phyloP scores from a whole-genome alignment of 345 rosid genomes.

The Noccaea caerulescens region DNA sequence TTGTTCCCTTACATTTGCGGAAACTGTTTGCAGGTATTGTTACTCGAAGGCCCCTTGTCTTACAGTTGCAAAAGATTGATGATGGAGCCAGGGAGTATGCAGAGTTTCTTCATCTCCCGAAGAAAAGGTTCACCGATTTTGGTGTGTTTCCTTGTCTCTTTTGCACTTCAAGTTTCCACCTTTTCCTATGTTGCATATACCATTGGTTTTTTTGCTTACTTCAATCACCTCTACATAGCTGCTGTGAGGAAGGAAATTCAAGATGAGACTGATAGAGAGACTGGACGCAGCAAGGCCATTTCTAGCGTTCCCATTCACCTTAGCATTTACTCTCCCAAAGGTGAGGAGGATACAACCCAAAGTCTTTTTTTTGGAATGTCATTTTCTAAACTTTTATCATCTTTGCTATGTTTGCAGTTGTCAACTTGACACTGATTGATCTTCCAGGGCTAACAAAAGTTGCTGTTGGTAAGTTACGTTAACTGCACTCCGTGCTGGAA shows the following conservation, averaged over 20 bases:
- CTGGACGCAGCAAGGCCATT: slow-evolving; percentile 85
- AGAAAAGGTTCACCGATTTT: slow-evolving; percentile 86
- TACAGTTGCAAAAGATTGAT: slow-evolving; percentile 95
- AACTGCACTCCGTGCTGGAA: slow-evolving; percentile 6
- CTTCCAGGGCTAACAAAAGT: slow-evolving; percentile 99
- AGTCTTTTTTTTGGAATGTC: neutral
- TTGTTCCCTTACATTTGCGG: neutral
- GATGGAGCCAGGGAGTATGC: slow-evolving; percentile 96
- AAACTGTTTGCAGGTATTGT: slow-evolving; percentile 73
- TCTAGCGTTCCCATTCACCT: slow-evolving; percentile 98
- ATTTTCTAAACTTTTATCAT: slow-evolving; percentile 9
- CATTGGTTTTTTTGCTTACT: neutral
- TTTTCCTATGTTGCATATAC: neutral
- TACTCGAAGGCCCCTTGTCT: slow-evolving; percentile 92
- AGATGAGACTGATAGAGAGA: slow-evolving; percentile 99
- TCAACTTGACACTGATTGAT: slow-evolving; percentile 93
- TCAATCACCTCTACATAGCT: slow-evolving; percentile 55
- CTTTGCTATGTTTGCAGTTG: slow-evolving; percentile 65
- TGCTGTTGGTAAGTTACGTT: slow-evolving; percentile 79
- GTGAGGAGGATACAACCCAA: slow-evolving; percentile 45
- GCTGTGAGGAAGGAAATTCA: slow-evolving; percentile 99
- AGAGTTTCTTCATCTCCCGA: slow-evolving; percentile 92
- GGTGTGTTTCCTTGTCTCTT: slow-evolving; percentile 47
- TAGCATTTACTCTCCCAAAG: slow-evolving; percentile 90
- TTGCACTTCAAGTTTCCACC: slow-evolving; percentile 2